Conservation (phyloP, 371 early-diverging fungal species). For the Mortierella sp. region DNA sequence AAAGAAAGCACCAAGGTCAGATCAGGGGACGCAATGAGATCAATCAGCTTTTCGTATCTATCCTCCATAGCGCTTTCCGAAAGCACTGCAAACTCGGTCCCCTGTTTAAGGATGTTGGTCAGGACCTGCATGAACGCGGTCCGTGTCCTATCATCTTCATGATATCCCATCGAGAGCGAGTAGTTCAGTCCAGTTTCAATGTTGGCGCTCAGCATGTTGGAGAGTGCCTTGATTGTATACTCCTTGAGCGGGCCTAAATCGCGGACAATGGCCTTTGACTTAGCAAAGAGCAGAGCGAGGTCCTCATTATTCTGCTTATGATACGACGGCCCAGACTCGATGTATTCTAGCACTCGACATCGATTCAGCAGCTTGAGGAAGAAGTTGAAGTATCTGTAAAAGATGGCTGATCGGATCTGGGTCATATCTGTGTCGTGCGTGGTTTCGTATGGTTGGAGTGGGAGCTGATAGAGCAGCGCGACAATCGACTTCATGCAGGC, state of each 20-base stretch:
- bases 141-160: conserved; percentile 89
- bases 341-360: conserved; percentile 76
- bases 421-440: conserved; percentile 72
- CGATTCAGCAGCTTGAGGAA: conserved; percentile 89
- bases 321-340: conserved; percentile 49
- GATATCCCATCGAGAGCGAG: conserved; percentile 92
- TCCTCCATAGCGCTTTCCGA: conserved; percentile 81
- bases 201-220: conserved; percentile 90
- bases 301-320: conserved; percentile 52
- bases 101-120: conserved; percentile 89
- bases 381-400: conserved; percentile 90
- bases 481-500: conserved; percentile 89
- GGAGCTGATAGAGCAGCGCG: conserved; percentile 81
- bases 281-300: conserved; percentile 56
- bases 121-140: conserved; percentile 94
- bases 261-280: conserved; percentile 70
- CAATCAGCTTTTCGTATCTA: conserved; percentile 81
- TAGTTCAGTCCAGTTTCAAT: conserved; percentile 91
- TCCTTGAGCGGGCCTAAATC: conserved; percentile 82
- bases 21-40: conserved; percentile 66
- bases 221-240: conserved; percentile 87
- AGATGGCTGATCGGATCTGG: conserved; percentile 81
- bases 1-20: conserved; percentile 83
- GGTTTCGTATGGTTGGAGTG: conserved; percentile 82
- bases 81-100: conserved; percentile 87